Evolutionary conservation across 2,329 filamentous ascomycete species (phyloP).

Genomic region (Emergomyces africanus): DNA sequence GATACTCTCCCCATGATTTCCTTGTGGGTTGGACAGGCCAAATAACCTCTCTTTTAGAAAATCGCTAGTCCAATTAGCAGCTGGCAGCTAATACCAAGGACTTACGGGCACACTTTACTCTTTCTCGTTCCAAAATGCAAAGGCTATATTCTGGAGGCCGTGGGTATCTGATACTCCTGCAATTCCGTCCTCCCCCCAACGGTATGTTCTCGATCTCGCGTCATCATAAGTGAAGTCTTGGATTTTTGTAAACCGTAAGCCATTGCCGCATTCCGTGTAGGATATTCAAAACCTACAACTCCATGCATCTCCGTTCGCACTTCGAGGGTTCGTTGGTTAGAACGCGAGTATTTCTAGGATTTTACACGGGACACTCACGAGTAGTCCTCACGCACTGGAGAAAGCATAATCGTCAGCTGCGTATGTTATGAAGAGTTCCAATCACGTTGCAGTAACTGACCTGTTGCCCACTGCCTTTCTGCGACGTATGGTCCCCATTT

Average conservation of each 20-base stretch:
- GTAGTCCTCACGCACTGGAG: conserved; percentile 78
- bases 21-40: conserved; percentile 88
- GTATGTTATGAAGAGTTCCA: neutral
- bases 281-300: conserved; percentile 53
- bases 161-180: conserved; percentile 92
- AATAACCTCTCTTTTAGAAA: conserved; percentile 94
- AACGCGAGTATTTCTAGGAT: conserved; percentile 4
- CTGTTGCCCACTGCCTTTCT: conserved; percentile 92
- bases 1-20: conserved; percentile 93
- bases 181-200: conserved; percentile 96
- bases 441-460: conserved; percentile 34
- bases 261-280: neutral
- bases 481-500: conserved; percentile 92
- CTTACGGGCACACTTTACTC: conserved; percentile 49
- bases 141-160: conserved; percentile 80
- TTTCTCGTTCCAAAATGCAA: conserved; percentile 96
- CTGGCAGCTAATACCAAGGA: neutral
- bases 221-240: conserved; percentile 89
- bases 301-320: conserved; percentile 83
- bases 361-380: conserved; percentile 38
- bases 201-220: conserved; percentile 73
- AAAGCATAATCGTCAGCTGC: conserved; percentile 17
- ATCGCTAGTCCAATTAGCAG: conserved; percentile 43
- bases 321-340: conserved; percentile 25
- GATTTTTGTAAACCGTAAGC: conserved; percentile 5